phyloP scores from a whole-genome alignment of 1,284 basidiomycete species.

The Phylloboletellus chloephorus region DNA sequence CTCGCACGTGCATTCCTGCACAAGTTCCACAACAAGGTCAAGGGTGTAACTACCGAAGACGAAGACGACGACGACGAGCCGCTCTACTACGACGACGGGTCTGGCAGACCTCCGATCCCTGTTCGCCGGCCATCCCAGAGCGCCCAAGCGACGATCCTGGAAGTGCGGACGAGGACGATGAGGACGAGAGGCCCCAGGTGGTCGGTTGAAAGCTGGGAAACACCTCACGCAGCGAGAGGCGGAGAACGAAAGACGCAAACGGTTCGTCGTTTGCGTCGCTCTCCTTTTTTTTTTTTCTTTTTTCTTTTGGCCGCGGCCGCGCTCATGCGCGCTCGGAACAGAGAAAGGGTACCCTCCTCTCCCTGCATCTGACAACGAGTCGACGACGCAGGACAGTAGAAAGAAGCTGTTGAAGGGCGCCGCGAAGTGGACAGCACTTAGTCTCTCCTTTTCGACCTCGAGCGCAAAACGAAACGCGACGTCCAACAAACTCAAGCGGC shows the following conservation, averaged over 20 bases:
- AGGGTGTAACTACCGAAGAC: slow-evolving; percentile 44
- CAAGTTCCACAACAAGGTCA: slow-evolving; percentile 53
- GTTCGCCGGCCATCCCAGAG: slow-evolving; percentile 62
- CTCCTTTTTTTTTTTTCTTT: too few relatives aligned
- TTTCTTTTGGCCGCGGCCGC: neutral
- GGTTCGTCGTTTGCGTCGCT: slow-evolving; percentile 38
- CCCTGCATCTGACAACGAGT: slow-evolving; percentile 20
- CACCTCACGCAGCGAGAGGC: slow-evolving; percentile 73
- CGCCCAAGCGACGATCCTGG: slow-evolving; percentile 68
- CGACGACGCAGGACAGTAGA: slow-evolving; percentile 6
- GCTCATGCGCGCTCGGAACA: slow-evolving; percentile 21
- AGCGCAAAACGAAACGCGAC: slow-evolving; percentile 21
- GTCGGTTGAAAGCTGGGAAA: slow-evolving; percentile 78
- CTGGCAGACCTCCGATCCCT: slow-evolving; percentile 70
- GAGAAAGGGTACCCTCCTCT: slow-evolving; percentile 50
- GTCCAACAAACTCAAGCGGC: slow-evolving; percentile 37
- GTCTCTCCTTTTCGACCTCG: slow-evolving; percentile 42
- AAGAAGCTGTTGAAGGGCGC: slow-evolving; percentile 11
- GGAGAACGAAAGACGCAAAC: slow-evolving; percentile 70
- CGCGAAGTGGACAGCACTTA: slow-evolving; percentile 19
- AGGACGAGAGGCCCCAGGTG: slow-evolving; percentile 79
- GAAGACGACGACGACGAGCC: slow-evolving; percentile 33
- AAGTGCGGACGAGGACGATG: slow-evolving; percentile 68
- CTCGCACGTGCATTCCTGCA: slow-evolving; percentile 48
- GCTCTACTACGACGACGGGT: slow-evolving; percentile 49